Base-by-base conservation (phyloP, 768 basidiomycete species). In the Postia placenta region DNA sequence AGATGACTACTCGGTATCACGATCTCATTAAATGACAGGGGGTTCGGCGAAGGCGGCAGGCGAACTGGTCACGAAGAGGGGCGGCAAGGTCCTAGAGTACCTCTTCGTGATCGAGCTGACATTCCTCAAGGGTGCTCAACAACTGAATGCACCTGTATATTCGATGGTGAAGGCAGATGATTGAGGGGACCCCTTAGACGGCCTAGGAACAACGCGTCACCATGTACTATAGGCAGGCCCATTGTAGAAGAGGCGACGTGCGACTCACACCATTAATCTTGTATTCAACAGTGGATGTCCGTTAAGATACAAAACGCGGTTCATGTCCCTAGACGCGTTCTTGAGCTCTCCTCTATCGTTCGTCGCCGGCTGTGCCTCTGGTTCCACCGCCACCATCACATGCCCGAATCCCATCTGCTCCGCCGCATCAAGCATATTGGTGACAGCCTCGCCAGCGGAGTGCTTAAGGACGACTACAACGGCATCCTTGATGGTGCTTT, bases 11-110 rank as follows among this genome's bases (percentile, higher is more conserved):
- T 33, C 15, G 5, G 1, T 30, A 20, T 24, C 25, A 45, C 24
- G 26, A 27, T 47, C 48, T 47, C 38, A 30, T 4, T 4, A 28
- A 17, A 41, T 26, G 50, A 11, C 46, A 91, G 92, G 93, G 53
- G 96, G 96, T 7, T 96, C 93, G 26, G 96, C 96, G 6, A 81
- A 79, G 52, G 93, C 94, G 3, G 93, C 95, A 3, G 93, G 92
- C 42, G 79, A 94, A 57, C 85, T 99, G 27, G 82, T 97, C 48
- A 69, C 78, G 24, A 80, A 86, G 70, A 77, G 80, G 54, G 92
- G 92, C 17, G 94, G 87, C 43, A 85, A 84, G 56, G 86, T 87
- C 24, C 65, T 95, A 30, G 90, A 96, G 67, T 96, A 98, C 69
- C 71, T 99, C 55, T 99, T 99, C 73, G 83, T 98, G 66, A 84